Percentiles rank a stretch among this genome's conserved stretches.
These are phyloP conservation scores for Fomitopsis pinicola DNA, from an alignment of 1,284 basidiomycete species.

Conservation along the genomic window DNA sequence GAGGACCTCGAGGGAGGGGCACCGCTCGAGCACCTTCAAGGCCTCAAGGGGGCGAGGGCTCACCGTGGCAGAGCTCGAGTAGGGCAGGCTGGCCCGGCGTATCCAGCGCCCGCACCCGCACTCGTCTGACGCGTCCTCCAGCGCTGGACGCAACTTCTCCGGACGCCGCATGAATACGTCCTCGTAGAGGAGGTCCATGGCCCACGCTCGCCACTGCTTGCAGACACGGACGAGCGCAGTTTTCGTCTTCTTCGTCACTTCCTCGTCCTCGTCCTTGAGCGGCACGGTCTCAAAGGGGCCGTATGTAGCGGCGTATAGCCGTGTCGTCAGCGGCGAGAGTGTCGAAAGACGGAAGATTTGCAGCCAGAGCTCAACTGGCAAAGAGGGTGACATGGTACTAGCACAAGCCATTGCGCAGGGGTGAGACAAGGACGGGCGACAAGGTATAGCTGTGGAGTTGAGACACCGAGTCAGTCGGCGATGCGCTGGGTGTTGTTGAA, in stretches of 20 bases:
- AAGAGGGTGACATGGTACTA: constrained; percentile 1
- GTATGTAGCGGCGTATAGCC: constrained; percentile 20
- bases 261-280: constrained; percentile 8
- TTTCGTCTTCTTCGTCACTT: constrained; percentile 29
- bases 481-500: background rate
- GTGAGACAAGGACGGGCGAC: background rate
- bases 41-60: constrained; percentile 26
- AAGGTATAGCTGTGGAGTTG: background rate
- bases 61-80: constrained; percentile 43
- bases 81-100: constrained; percentile 55
- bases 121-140: constrained; percentile 17
- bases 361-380: constrained; percentile 28
- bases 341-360: constrained; percentile 27
- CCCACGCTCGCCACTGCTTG: constrained; percentile 46
- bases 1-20: constrained; percentile 50
- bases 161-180: constrained; percentile 42
- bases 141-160: constrained; percentile 24
- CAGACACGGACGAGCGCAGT: constrained; percentile 49
- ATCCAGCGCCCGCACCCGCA: constrained; percentile 38
- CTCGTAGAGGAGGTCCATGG: constrained; percentile 44
- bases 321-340: constrained; percentile 16
- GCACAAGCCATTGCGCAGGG: background rate
- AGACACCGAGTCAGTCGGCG: background rate
- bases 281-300: constrained; percentile 21
- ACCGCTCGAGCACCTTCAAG: constrained; percentile 42